Base-by-base conservation (phyloP, 805 yeast species). In the Zygotorulaspora danielsina region DNA sequence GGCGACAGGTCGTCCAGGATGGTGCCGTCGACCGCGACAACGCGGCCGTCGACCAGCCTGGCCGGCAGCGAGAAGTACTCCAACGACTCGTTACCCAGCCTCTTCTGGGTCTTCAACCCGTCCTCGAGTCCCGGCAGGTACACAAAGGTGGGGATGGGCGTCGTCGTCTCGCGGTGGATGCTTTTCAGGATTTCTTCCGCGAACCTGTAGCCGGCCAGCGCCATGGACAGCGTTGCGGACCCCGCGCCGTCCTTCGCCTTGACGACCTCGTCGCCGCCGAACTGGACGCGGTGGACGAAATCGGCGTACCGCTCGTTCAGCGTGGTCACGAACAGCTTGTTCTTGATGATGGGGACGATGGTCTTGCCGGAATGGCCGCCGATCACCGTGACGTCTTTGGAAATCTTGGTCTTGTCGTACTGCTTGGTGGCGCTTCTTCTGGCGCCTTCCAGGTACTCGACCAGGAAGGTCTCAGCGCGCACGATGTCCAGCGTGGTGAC, bases 311-410 rank as follows among this genome's bases (percentile, higher is more conserved):
- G 70, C 19, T 57, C 57, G 21, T 46, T 39, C 42, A 31, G 52
- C 36, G 59, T 76, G 68, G 44, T 61, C 55, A 57, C 73, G 70
- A 58, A 65, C 64, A 54, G 81, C 72, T 65, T 76, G 76, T 55
- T 42, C 32, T 83, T 76, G 58, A 81, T 70, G 54, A 83, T 66
- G 59, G 93, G 93, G 45, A 82, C 85, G 64, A 83, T 83, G 54
- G 90, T 83, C 53, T 75, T 75, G 66, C 89, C 90, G 40, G 89
- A 81, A 73, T 83, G 93, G 54, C 93, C 93, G 63, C 93, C 93
- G 51, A 83, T 84, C 51, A 83, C 89, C 45, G 84, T 75, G 44
- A 83, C 79, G 46, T 69, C 70, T 63, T 76, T 80, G 51, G 69
- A 64, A 53, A 65, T 67, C 53, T 81, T 80, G 10, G 42, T 44